phyloP scores from a whole-genome alignment of 495 filamentous ascomycete species.

The Parathielavia appendiculata region DNA sequence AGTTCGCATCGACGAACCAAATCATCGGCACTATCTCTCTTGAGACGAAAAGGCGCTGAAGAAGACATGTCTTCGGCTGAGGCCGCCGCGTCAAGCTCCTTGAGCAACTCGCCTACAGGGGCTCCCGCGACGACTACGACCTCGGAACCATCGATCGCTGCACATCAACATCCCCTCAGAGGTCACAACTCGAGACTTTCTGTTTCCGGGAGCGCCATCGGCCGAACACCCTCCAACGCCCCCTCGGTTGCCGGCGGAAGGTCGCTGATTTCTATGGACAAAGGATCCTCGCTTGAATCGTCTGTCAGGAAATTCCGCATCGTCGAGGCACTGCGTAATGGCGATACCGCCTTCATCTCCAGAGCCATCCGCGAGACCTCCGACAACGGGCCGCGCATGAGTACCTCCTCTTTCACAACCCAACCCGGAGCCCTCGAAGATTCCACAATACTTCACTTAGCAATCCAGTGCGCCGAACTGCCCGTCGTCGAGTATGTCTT shows the following conservation, averaged over 20 bases:
- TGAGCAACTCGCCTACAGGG: slow-evolving; percentile 29
- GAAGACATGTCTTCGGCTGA: slow-evolving; percentile 44
- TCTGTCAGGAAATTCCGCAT: slow-evolving; percentile 90
- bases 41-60: slow-evolving; percentile 43
- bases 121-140: slow-evolving; percentile 33
- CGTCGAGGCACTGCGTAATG: slow-evolving; percentile 84
- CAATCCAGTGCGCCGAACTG: slow-evolving; percentile 93
- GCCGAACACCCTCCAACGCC: slow-evolving; percentile 34
- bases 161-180: slow-evolving; percentile 31
- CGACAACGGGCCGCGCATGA: slow-evolving; percentile 45
- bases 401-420: slow-evolving; percentile 49
- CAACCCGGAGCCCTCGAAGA: slow-evolving; percentile 57
- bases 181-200: slow-evolving; percentile 43
- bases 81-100: slow-evolving; percentile 22
- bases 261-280: slow-evolving; percentile 30
- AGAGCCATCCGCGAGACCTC: slow-evolving; percentile 72
- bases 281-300: slow-evolving; percentile 71
- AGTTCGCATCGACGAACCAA: slow-evolving; percentile 51
- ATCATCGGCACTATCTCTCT: slow-evolving; percentile 46
- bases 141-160: slow-evolving; percentile 33
- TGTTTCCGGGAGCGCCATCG: slow-evolving; percentile 30
- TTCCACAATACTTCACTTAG: slow-evolving; percentile 84
- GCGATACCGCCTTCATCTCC: slow-evolving; percentile 84
- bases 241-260: slow-evolving; percentile 29
- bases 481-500: slow-evolving; percentile 95